Evolutionary conservation across 2,329 filamentous ascomycete species (phyloP).

Genomic region (Furcasterigmium furcatum): DNA sequence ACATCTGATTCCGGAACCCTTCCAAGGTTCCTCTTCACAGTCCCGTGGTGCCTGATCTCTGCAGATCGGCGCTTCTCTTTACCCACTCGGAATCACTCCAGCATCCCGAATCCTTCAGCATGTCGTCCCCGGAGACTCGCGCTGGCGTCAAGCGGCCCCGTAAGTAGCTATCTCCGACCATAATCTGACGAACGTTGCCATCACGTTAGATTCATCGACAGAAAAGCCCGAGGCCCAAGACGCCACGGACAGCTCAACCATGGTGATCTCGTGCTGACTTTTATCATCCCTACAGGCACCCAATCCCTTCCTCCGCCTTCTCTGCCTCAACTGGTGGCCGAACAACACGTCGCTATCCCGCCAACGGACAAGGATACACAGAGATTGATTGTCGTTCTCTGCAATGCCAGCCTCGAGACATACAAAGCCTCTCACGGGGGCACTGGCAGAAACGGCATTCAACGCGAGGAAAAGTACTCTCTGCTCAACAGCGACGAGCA

Average conservation of each 20-base stretch:
- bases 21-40: too few relatives aligned
- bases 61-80: too few relatives aligned
- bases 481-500: conserved; percentile 98
- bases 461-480: conserved; percentile 92
- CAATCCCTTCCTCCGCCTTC: conserved; percentile 92
- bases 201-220: too few relatives aligned
- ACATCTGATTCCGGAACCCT: too few relatives aligned
- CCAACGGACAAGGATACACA: conserved; percentile 86
- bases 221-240: too few relatives aligned
- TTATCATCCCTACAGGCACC: conserved; percentile 57
- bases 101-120: conserved; percentile 11
- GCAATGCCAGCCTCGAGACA: conserved; percentile 95
- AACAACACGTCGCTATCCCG: conserved; percentile 84
- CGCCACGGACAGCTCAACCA: too few relatives aligned
- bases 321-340: conserved; percentile 87
- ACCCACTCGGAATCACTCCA: too few relatives aligned
- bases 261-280: not conserved
- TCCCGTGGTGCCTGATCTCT: too few relatives aligned
- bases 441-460: conserved; percentile 57
- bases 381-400: conserved; percentile 90
- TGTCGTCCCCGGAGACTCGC: conserved; percentile 37
- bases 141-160: conserved; percentile 39
- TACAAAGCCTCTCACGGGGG: conserved; percentile 85
- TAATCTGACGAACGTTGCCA: not conserved
- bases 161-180: conserved; percentile 24